Base-by-base conservation (phyloP, 176 grass and related monocot species). In the Aechmea fasciata region DNA sequence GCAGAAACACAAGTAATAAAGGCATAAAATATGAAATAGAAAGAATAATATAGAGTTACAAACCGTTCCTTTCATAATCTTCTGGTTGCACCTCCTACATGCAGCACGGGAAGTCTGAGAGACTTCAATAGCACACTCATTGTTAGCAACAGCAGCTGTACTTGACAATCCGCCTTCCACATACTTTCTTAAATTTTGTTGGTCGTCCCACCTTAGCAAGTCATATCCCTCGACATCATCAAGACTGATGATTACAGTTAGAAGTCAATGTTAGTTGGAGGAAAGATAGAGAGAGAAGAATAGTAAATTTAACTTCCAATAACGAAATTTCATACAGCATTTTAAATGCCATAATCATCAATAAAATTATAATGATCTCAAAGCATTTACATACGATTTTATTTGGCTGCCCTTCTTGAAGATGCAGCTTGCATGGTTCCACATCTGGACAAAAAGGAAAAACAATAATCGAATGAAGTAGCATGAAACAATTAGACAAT, bases 191-290 rank as follows among this genome's bases (percentile, higher is more conserved):
- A 96, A 89, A 73, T 78, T 90, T 52, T 96, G 77, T 71, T 96
- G 93, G 71, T 96, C 93, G 71, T 92, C 93, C 93, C 93, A 96
- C 67, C 93, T 80, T 71, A 96, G 83, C 50, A 76, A 68, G 59
- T 96, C 93, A 51, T 92, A 85, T 77, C 93, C 93, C 72, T 92
- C 86, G 67, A 96, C 88, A 77, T 96, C 93, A 81, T 88, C 88
- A 59, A 87, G 64, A 50, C 93, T 96, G 70, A 65, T 76, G 61
- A 75, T 61, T 61, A 20, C 13, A 7, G 17, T 61, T 61, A 15
- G 47, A 62, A 78, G 51, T 13, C 19, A 67, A 33, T 61, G 70
- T 71, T 11, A 51, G 63, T 47, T 69, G 10, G 3, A 51, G 48
- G 8, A 48, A 68, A 49, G 26, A 11, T 68, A 15, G 26, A 68